These are phyloP conservation scores for Herpetospermum pedunculosum DNA, from an alignment of 306 rosid genomes.

Conservation along the genomic window DNA sequence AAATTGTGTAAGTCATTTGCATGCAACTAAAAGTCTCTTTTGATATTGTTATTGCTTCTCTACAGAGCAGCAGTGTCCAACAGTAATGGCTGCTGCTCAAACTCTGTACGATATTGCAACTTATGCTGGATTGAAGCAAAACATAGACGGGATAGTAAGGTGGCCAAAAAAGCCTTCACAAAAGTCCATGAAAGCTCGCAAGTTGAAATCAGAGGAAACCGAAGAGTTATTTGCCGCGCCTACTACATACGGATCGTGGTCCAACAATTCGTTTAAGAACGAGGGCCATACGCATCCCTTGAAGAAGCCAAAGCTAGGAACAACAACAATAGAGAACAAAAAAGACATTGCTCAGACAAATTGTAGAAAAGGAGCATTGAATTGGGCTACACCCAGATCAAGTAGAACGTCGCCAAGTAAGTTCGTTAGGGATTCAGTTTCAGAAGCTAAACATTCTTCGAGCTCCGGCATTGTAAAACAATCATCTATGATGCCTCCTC, in stretches of 20 bases:
- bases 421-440: constrained; percentile 35
- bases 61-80: constrained; percentile 55
- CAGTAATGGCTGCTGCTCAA: constrained; percentile 56
- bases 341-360: constrained; percentile 30
- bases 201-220: constrained; percentile 47
- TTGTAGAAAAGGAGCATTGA: constrained; percentile 33
- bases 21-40: constrained; percentile 4
- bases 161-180: constrained; percentile 79
- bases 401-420: constrained; percentile 63
- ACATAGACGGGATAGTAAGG: constrained; percentile 39
- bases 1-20: neutral
- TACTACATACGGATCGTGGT: constrained; percentile 21
- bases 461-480: constrained; percentile 34
- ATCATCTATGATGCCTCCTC: constrained; percentile 72
- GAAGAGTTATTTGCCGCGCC: constrained; percentile 32
- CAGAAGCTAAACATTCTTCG: constrained; percentile 40
- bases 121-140: constrained; percentile 23
- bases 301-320: constrained; percentile 62
- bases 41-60: constrained; percentile 19
- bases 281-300: constrained; percentile 37
- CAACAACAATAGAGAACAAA: constrained; percentile 24
- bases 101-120: constrained; percentile 60
- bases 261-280: constrained; percentile 29
- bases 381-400: constrained; percentile 73
- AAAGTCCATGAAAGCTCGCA: constrained; percentile 59